phyloP scores from a whole-genome alignment of 2,329 filamentous ascomycete genomes.

The Phyllosticta citribraziliensis region DNA sequence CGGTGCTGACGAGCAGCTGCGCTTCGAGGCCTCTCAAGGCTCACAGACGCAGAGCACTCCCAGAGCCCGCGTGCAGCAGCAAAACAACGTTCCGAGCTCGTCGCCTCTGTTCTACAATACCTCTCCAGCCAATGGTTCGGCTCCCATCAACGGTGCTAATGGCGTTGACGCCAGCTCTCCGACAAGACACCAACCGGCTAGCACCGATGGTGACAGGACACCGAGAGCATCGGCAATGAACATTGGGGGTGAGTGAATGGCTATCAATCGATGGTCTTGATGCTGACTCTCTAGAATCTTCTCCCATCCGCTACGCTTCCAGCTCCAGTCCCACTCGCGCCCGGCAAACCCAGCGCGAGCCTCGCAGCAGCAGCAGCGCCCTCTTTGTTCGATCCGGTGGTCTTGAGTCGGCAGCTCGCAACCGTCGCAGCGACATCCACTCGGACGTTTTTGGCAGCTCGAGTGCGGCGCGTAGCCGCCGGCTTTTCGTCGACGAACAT shows the following conservation, averaged over 20 bases:
- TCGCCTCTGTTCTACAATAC: slow-evolving; percentile 74
- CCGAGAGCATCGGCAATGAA: slow-evolving; percentile 55
- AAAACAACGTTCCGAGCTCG: slow-evolving; percentile 46
- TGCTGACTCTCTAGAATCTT: slow-evolving; percentile 57
- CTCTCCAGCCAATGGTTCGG: slow-evolving; percentile 42
- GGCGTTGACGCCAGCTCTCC: slow-evolving; percentile 23
- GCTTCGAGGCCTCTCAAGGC: slow-evolving; percentile 31
- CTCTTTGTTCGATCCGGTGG: slow-evolving; percentile 64
- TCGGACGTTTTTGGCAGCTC: slow-evolving; percentile 58
- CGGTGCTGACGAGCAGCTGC: slow-evolving; percentile 34
- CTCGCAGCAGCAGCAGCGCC: slow-evolving; percentile 74
- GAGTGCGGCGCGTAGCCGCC: slow-evolving; percentile 38
- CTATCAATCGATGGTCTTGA: not conserved
- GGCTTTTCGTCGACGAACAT: slow-evolving; percentile 55
- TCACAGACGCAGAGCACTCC: slow-evolving; percentile 22
- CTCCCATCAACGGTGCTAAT: slow-evolving; percentile 28
- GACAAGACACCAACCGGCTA: slow-evolving; percentile 33
- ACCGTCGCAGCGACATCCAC: slow-evolving; percentile 76
- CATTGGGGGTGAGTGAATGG: slow-evolving; percentile 48
- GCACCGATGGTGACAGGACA: slow-evolving; percentile 54
- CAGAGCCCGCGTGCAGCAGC: slow-evolving; percentile 35
- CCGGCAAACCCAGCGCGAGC: slow-evolving; percentile 47
- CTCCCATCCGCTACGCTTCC: slow-evolving; percentile 80
- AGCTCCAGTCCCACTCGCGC: slow-evolving; percentile 75
- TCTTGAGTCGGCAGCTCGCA: slow-evolving; percentile 45